Conservation (phyloP, 78 protist genomes). For the Dictyostelium firmibasis region DNA sequence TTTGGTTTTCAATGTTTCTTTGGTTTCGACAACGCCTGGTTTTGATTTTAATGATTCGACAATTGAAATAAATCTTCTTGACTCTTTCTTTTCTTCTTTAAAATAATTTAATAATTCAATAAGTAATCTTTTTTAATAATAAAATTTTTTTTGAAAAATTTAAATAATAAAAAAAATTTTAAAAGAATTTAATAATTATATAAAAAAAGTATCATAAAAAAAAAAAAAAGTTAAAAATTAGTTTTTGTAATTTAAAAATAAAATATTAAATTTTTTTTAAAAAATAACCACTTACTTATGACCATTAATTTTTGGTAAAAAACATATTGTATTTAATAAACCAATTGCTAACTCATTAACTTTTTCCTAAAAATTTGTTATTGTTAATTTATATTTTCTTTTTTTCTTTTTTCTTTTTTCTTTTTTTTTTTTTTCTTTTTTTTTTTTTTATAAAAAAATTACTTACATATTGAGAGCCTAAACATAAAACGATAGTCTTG, state of each 20-base stretch:
- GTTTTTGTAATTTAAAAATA: not conserved
- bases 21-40: constrained; percentile 20
- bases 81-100: constrained; percentile 25
- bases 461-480: constrained; percentile 59
- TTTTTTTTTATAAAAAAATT: not conserved
- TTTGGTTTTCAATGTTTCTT: constrained; percentile 43
- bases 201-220: not conserved
- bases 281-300: constrained; percentile 23
- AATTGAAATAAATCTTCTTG: constrained; percentile 51
- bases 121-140: not conserved
- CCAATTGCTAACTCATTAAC: constrained; percentile 72
- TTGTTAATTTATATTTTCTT: not conserved
- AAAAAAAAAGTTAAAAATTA: not conserved
- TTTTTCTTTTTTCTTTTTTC: not conserved
- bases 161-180: not conserved
- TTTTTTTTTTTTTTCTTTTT: not conserved
- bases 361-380: constrained; percentile 12
- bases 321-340: constrained; percentile 46
- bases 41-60: constrained; percentile 46
- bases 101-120: constrained; percentile 51
- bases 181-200: not conserved
- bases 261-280: not conserved
- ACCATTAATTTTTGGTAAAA: constrained; percentile 14
- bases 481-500: constrained; percentile 38
- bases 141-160: not conserved